Conservation (phyloP, 345 rosid genomes). For the Pistacia vera region DNA sequence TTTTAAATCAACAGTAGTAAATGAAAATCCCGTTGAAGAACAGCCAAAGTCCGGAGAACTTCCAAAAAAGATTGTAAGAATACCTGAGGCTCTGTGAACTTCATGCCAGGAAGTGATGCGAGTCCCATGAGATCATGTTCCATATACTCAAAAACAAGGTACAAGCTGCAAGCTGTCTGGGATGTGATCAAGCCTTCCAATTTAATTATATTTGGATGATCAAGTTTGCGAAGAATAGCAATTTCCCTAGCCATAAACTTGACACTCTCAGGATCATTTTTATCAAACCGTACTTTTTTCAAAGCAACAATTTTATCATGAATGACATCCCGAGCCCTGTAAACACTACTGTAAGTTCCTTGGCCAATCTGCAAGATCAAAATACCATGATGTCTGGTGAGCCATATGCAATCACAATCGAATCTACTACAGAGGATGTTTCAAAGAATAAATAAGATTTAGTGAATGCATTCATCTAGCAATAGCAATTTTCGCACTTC, state of each 20-base stretch:
- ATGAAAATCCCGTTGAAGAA: background rate
- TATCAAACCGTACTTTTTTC: slow-evolving; percentile 86
- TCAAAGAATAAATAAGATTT: background rate
- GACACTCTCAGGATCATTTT: slow-evolving; percentile 74
- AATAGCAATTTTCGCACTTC: background rate
- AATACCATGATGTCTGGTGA: background rate
- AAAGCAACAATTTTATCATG: slow-evolving; percentile 76
- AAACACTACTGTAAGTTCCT: slow-evolving; percentile 94
- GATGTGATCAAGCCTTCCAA: slow-evolving; percentile 94
- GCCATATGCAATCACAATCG: background rate
- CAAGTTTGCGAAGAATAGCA: slow-evolving; percentile 69
- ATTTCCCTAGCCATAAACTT: slow-evolving; percentile 97
- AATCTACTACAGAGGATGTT: background rate
- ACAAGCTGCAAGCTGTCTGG: slow-evolving; percentile 64
- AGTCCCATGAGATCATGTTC: slow-evolving; percentile 98
- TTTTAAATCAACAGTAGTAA: background rate
- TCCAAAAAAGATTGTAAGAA: slow-evolving; percentile 1
- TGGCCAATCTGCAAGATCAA: slow-evolving; percentile 85
- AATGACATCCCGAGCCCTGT: slow-evolving; percentile 77
- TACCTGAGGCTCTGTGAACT: slow-evolving; percentile 94
- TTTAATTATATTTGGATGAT: slow-evolving; percentile 92
- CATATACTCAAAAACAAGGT: slow-evolving; percentile 96
- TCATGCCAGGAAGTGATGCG: slow-evolving; percentile 75
- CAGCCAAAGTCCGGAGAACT: background rate
- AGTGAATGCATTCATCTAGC: background rate